Evolutionary conservation across 2,329 filamentous ascomycete species (phyloP).

Genomic region (Boeremia exigua): DNA sequence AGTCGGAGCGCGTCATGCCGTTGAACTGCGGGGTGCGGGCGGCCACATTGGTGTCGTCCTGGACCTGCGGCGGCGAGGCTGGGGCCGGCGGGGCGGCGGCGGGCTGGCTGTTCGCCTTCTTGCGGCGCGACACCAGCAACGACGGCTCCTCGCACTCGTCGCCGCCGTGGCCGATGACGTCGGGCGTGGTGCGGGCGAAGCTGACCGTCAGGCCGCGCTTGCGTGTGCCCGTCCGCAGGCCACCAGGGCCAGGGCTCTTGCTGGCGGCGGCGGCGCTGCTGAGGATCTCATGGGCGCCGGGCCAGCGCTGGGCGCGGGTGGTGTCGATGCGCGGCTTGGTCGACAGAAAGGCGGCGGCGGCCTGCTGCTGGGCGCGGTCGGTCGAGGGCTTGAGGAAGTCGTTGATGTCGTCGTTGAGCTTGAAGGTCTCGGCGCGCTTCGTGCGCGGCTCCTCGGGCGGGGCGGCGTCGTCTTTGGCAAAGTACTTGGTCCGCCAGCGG

Average conservation of each 20-base stretch:
- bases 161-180: slow-evolving; percentile 88
- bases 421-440: slow-evolving; percentile 37
- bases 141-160: slow-evolving; percentile 80
- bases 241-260: slow-evolving; percentile 45
- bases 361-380: slow-evolving; percentile 42
- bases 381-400: slow-evolving; percentile 65
- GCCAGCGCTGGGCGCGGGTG: slow-evolving; percentile 58
- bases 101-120: slow-evolving; percentile 42
- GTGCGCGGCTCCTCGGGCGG: slow-evolving; percentile 34
- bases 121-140: slow-evolving; percentile 71
- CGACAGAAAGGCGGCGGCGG: slow-evolving; percentile 36
- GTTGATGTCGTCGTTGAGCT: slow-evolving; percentile 56
- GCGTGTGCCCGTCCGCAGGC: slow-evolving; percentile 48
- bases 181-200: slow-evolving; percentile 75
- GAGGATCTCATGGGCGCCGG: slow-evolving; percentile 54
- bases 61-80: slow-evolving; percentile 18
- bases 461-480: slow-evolving; percentile 48
- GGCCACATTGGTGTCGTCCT: slow-evolving; percentile 40
- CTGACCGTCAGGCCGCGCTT: slow-evolving; percentile 74
- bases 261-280: slow-evolving; percentile 38
- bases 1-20: slow-evolving; percentile 31
- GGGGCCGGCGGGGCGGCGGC: slow-evolving; percentile 23
- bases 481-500: slow-evolving; percentile 60
- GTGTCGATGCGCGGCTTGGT: slow-evolving; percentile 56
- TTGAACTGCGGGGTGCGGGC: slow-evolving; percentile 36